Evolutionary conservation across 2,329 filamentous ascomycete genomes (phyloP), one percentile per base, ranked within the genome.

Genomic region (Fusarium nodosum): DNA sequence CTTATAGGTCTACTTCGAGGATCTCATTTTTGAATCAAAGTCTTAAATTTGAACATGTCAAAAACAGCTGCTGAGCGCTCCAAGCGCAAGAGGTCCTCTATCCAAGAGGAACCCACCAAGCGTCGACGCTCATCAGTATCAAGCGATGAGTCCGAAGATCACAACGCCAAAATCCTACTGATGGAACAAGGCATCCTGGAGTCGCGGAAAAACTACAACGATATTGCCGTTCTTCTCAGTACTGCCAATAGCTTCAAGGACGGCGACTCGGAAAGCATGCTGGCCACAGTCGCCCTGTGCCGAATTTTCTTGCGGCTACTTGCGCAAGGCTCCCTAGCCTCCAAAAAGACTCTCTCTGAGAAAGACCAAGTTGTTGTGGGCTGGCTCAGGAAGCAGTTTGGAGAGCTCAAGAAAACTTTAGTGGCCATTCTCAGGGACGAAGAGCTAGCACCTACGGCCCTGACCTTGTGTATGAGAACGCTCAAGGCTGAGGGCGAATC

Each of bases 181-280:
- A 86, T 97, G 56, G 94, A 97, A 81, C 85, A 88, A 68, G 90
- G 92, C 60, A 94, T 98, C 57, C 81, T 94, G 66, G 90, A 96
- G 79, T 97, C 94, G 51, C 92, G 90, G 76, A 93, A 94, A 79
- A 88, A 97, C 80, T 97, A 97, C 85, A 97, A 97, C 83, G 93
- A 97, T 77, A 95, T 98, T 75, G 86, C 88, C 10, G 87, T 86
- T 13, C 82, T 98, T 38, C 83, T 97, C 46, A 85, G 85, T 42
- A 86, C 73, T 18, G 79, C 80, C 45, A 89, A 74, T 80, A 88
- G 38, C 77, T 77, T 75, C 51, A 69, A 86, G 74, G 82, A 81
- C 36, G 81, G 82, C 30, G 79, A 85, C 4, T 79, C 83, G 3
- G 86, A 90, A 44, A 83, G 87, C 6, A 82, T 93, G 47, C 82